phyloP scores from a whole-genome alignment of 768 basidiomycete species.

The Pholiota molesta region DNA sequence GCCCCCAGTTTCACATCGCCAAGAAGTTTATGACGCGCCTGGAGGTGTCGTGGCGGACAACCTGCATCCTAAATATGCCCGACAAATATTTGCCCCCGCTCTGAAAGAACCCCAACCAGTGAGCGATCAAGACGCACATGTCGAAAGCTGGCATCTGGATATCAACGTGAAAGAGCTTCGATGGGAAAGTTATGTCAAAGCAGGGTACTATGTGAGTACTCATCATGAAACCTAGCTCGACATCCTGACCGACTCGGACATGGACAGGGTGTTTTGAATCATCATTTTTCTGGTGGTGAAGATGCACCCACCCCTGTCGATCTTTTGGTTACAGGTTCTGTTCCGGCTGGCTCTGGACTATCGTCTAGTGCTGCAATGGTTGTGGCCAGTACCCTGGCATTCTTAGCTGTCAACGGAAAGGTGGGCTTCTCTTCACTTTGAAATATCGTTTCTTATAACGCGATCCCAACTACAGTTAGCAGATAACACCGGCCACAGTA shows the following conservation, averaged over 20 bases:
- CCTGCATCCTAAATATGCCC: conserved; percentile 58
- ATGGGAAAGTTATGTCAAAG: conserved; percentile 91
- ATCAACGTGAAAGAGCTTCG: conserved; percentile 70
- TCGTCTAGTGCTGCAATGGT: conserved; percentile 92
- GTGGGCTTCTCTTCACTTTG: conserved; percentile 24
- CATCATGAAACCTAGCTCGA: not conserved
- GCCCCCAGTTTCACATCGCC: conserved; percentile 18
- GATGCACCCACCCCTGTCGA: conserved; percentile 62
- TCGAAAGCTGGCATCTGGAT: conserved; percentile 70
- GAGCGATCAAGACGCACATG: conserved; percentile 42
- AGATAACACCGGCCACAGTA: conserved; percentile 13
- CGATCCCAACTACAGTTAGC: conserved; percentile 25
- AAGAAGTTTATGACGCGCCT: conserved; percentile 32
- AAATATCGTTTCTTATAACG: not conserved
- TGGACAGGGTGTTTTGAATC: conserved; percentile 62
- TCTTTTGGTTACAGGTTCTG: conserved; percentile 76
- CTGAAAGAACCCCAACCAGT: conserved; percentile 31
- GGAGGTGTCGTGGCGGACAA: conserved; percentile 69
- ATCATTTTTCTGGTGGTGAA: conserved; percentile 47
- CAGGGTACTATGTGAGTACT: conserved; percentile 73
- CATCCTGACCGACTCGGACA: not conserved
- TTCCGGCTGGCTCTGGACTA: conserved; percentile 86
- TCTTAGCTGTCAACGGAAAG: conserved; percentile 78
- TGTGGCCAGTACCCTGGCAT: conserved; percentile 81
- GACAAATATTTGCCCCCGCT: conserved; percentile 60